Evolutionary conservation across 169 alveolate genomes (phyloP), one percentile per base, ranked within the genome.

Genomic region (Theileria equi): DNA sequence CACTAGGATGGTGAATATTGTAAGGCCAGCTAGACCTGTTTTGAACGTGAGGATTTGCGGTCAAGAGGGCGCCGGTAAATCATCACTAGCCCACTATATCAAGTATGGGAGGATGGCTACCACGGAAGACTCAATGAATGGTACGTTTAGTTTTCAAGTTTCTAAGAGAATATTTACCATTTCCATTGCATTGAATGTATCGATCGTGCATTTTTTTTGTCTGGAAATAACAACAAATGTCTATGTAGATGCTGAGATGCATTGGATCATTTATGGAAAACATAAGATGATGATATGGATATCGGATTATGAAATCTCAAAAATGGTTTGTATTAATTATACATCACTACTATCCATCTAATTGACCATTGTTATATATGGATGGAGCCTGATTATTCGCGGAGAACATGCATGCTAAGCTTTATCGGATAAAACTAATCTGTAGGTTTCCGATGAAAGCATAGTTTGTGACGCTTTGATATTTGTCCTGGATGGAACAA

Each of bases 401-500:
- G 13, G 45, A 38, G 13, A 44, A 19, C 32, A 44, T 6, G 17
- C 5, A 44, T 44, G 17, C 17, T 19, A 44, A 44, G 17, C 17
- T 8, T 5, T 7, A 44, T 44, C 7, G 53, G 13, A 13, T 13
- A 36, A 10, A 11, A 10, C 45, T 36, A 13, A 44, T 44, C 10
- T 19, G 5, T 28, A 55, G 44, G 21, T 38, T 32, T 58, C 53
- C 40, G 47, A 26, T 16, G 67, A 54, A 23, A 35, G 31, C 13
- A 38, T 19, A 25, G 67, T n/a, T 1, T 62, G 54, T 6, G 43
- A 63, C 3, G 80, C 80, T 19, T 44, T 55, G 19, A 23, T 67
- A 53, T 67, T 35, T 41, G 66, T 67, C 21, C 60, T 67, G 3
- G 80, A 67, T 41, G 80, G 80, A 8, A 50, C 80, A 26, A 52